Evolutionary conservation across 805 yeast genomes (phyloP), one percentile per base, ranked within the genome.

Genomic region (Yamadazyma sp.): DNA sequence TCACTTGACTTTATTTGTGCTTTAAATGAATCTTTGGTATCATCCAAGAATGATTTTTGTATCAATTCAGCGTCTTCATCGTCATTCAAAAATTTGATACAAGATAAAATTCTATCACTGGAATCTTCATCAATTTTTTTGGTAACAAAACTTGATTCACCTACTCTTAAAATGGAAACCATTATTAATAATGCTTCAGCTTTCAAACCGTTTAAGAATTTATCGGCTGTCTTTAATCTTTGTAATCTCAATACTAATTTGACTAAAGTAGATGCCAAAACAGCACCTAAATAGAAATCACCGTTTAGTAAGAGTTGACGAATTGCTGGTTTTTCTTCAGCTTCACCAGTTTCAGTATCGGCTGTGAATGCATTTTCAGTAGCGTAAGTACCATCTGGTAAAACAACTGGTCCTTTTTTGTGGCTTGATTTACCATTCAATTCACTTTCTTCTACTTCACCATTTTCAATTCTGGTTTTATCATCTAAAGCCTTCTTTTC

Each of bases 351-450:
- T 21, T 64, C 63, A 2, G 76, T 61, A 26, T 66, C 68, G 4
- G 78, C 64, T 11, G 83, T 83, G 38, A 82, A 63, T 0, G 95
- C 93, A 44, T 79, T 78, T 62, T 93, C 98, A 27, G 96, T 86
- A 19, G 98, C 98, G 62, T 93, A 93, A 0, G 99, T 93, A 49
- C 99, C 99, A 65, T 93, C 99, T n/a, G 98, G 96, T 46, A 93
- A 73, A 40, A 93, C 82, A 40, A 83, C 81, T 14, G 97, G 97
- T 29, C 86, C 86, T 38, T 66, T 58, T 9, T 31, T 33, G 58
- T 51, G 30, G 44, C 30, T 9, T 33, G 26, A 16, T 22, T 30
- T 27, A 12, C 35, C 32, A 30, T 35, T 35, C 9, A 17, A 20
- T 17, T 38, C 33, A 10, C 29, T 5, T 3, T 27, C 36, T 17